Percentiles rank a stretch among this genome's conserved stretches.
Evolutionary conservation across 805 yeast species (phyloP).

Genomic region (Metschnikowia santaceciliae): DNA sequence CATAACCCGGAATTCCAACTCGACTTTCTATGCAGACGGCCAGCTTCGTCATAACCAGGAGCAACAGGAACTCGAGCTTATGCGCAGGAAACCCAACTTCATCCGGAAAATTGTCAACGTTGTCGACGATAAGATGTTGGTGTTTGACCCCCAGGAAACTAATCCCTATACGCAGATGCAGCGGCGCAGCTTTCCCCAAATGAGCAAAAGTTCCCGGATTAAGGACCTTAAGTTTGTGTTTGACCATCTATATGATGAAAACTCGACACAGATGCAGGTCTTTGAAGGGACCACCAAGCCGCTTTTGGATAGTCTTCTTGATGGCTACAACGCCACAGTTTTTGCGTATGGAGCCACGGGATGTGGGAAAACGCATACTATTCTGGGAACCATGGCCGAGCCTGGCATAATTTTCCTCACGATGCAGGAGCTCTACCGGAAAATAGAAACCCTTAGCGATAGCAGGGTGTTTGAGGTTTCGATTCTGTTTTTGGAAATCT

Average conservation of each 20-base stretch:
- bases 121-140: slow-evolving; percentile 79
- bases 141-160: slow-evolving; percentile 79
- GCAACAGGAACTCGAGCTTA: slow-evolving; percentile 4
- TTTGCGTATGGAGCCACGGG: slow-evolving; percentile 98
- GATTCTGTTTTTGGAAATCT: slow-evolving; percentile 78
- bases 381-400: slow-evolving; percentile 64
- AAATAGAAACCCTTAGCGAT: slow-evolving; percentile 54
- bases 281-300: slow-evolving; percentile 66
- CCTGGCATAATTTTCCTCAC: slow-evolving; percentile 83
- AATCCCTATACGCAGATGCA: slow-evolving; percentile 58
- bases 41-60: slow-evolving; percentile 33
- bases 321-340: slow-evolving; percentile 86
- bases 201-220: slow-evolving; percentile 41
- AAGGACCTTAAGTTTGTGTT: slow-evolving; percentile 79
- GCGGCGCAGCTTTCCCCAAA: slow-evolving; percentile 37
- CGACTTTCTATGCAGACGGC: slow-evolving; percentile 53
- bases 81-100: slow-evolving; percentile 39
- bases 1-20: slow-evolving; percentile 24
- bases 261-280: slow-evolving; percentile 62
- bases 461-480: slow-evolving; percentile 56
- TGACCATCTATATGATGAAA: slow-evolving; percentile 71
- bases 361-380: slow-evolving; percentile 94
- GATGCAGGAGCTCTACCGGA: slow-evolving; percentile 66
- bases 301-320: slow-evolving; percentile 66
- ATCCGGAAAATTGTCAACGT: slow-evolving; percentile 70